Evolutionary conservation across 2,329 filamentous ascomycete genomes (phyloP).

Genomic region (Alternaria viburni): DNA sequence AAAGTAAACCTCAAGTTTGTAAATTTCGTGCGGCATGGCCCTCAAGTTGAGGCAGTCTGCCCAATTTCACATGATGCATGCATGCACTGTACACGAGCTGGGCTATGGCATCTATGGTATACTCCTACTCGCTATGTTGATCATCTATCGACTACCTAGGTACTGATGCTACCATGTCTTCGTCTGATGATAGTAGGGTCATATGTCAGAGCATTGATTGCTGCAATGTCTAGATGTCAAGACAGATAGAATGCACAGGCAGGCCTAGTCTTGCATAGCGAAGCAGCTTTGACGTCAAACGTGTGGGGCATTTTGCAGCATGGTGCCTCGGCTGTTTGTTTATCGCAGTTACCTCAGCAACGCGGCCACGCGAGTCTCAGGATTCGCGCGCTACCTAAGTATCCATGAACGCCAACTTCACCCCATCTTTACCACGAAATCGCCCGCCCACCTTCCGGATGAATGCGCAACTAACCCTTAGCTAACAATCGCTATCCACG

Average conservation of each 20-base stretch:
- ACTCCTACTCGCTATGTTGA: background rate
- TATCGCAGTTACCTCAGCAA: slow-evolving; percentile 33
- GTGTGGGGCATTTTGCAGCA: background rate
- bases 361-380: slow-evolving; percentile 30
- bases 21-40: background rate
- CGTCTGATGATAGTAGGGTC: background rate
- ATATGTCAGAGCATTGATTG: background rate
- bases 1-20: background rate
- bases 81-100: no score
- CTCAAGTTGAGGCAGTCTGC: background rate
- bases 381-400: slow-evolving; percentile 25
- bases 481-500: slow-evolving; percentile 49
- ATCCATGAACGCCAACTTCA: slow-evolving; percentile 24
- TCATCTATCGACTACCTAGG: background rate
- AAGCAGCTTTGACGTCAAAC: background rate
- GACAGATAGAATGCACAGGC: background rate
- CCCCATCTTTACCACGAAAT: slow-evolving; percentile 45
- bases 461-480: slow-evolving; percentile 48
- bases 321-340: slow-evolving; percentile 16
- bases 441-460: slow-evolving; percentile 40
- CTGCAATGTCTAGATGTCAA: background rate
- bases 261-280: background rate
- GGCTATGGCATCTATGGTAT: background rate
- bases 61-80: background rate
- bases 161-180: background rate